Percentiles rank a stretch among this genome's conserved stretches.
Evolutionary conservation across 352 stramenopile genomes (phyloP).

Genomic region (Phytopythium ostracodes): DNA sequence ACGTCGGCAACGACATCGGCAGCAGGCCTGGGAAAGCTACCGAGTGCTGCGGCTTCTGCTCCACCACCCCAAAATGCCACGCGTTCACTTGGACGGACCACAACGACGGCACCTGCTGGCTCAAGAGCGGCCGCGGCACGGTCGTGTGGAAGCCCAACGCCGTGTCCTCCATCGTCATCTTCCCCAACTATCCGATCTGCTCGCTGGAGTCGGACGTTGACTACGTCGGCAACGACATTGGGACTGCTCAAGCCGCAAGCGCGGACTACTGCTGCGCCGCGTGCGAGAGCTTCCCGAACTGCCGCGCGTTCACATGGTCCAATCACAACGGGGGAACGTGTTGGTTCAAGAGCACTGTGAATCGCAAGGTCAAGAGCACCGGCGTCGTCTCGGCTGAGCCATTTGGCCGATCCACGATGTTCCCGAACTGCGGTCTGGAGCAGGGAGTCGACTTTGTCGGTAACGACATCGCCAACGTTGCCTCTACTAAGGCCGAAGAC

Average conservation of each 20-base stretch:
- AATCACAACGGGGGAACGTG: slow-evolving; percentile 46
- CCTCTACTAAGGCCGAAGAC: slow-evolving; percentile 8
- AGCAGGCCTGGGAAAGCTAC: neutral
- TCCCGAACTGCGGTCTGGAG: slow-evolving; percentile 23
- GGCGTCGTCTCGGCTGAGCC: neutral
- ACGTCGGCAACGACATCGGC: slow-evolving; percentile 5
- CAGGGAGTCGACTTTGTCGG: slow-evolving; percentile 15
- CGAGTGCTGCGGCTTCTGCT: slow-evolving; percentile 2
- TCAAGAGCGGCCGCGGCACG: slow-evolving; percentile 39
- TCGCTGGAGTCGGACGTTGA: slow-evolving; percentile 12
- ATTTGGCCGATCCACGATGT: neutral
- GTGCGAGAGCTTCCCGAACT: slow-evolving; percentile 21
- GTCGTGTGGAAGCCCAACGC: slow-evolving; percentile 10
- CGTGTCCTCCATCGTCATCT: slow-evolving; percentile 7
- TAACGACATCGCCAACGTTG: slow-evolving; percentile 25
- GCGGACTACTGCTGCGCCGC: slow-evolving; percentile 10
- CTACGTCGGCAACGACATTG: slow-evolving; percentile 22
- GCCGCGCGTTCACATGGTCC: slow-evolving; percentile 48
- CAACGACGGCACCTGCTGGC: slow-evolving; percentile 51
- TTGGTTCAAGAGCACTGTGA: slow-evolving; percentile 37
- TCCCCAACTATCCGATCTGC: neutral
- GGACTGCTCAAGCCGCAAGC: neutral
- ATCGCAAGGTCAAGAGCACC: slow-evolving; percentile 14
- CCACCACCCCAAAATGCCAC: neutral
- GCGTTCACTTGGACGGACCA: slow-evolving; percentile 26